Base-by-base conservation (phyloP, 495 filamentous ascomycete genomes). In the Penicillium ochrochloron region DNA sequence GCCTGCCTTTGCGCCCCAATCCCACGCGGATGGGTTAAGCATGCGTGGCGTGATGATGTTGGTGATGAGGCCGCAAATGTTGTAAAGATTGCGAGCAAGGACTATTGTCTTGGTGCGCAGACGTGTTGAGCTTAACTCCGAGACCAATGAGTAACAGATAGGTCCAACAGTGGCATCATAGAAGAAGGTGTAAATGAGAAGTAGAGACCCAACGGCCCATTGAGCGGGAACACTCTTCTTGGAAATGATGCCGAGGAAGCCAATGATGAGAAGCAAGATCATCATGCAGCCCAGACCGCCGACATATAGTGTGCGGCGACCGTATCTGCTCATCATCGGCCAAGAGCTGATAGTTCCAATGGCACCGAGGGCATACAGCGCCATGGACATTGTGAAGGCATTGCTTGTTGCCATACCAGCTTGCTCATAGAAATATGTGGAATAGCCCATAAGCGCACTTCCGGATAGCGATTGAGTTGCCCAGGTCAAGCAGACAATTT, bases 31-130 rank as follows among this genome's bases (percentile, higher is more conserved):
- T 1, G 86, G 85, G 63, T 89, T 90, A 50, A 91, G 82, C 83
- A 89, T 84, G 62, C 90, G 88, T 0, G 87, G 86, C 54, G 89
- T 86, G 0, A 84, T 84, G 14, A 91, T 81, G 6, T 84, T 87
- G 76, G 87, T 88, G 11, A 82, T 75, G 11, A 56, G n/a, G 5
- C 53, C 53, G n/a, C 53, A 56, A 46, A 89, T 63, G 0, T 84
- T 82, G 60, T 91, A 86, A 0, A 81, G 76, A 8, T 85, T 87
- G 1, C 86, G 86, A 0, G 87, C 85, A 3, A 92, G 70, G 8
- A 82, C 87, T 2, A 87, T 86, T 0, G 87, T 88, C 71, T 88
- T 88, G 0, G 84, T 83, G 8, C 89, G 80, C 0, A 91, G 81
- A 37, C 77, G 79, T 1, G 82, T 9, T 21, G 84, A 82, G 27